Percentiles rank a stretch among this genome's conserved stretches.
Conservation (phyloP, 2,329 filamentous ascomycete genomes). For the Fusarium mangiferae region DNA sequence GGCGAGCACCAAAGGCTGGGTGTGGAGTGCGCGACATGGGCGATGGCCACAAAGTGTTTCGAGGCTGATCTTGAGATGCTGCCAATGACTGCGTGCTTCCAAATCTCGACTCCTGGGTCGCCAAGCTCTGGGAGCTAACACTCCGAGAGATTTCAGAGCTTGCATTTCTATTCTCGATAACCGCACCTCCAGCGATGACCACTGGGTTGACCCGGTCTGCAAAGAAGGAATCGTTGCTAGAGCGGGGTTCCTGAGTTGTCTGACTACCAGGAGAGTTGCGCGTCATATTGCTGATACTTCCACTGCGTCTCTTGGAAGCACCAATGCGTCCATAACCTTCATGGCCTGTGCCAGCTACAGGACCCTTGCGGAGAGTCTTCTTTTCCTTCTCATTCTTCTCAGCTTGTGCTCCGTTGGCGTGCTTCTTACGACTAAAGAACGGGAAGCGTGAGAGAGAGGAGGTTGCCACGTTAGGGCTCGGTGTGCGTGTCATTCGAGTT, state of each 20-base stretch:
- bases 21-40: constrained; percentile 56
- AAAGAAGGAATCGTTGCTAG: constrained; percentile 66
- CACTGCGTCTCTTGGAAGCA: constrained; percentile 70
- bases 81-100: constrained; percentile 53
- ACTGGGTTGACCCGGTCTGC: constrained; percentile 72
- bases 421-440: constrained; percentile 80
- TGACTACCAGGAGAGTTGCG: constrained; percentile 57
- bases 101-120: constrained; percentile 52
- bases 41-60: constrained; percentile 65
- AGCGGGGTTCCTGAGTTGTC: constrained; percentile 63
- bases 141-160: constrained; percentile 60
- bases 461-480: constrained; percentile 64
- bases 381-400: constrained; percentile 64
- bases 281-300: constrained; percentile 61
- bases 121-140: constrained; percentile 62
- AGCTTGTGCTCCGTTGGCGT: constrained; percentile 57
- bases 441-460: constrained; percentile 76
- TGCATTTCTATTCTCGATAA: constrained; percentile 69
- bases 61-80: constrained; percentile 53
- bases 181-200: constrained; percentile 71
- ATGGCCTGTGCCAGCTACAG: constrained; percentile 91
- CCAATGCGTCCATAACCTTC: constrained; percentile 82
- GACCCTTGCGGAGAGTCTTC: constrained; percentile 72
- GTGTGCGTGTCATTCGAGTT: constrained; percentile 53
- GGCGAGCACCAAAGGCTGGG: constrained; percentile 44